These are phyloP conservation scores for Cutaneotrichosporon sp. DNA, from an alignment of 1,284 basidiomycete species.

Conservation along the genomic window DNA sequence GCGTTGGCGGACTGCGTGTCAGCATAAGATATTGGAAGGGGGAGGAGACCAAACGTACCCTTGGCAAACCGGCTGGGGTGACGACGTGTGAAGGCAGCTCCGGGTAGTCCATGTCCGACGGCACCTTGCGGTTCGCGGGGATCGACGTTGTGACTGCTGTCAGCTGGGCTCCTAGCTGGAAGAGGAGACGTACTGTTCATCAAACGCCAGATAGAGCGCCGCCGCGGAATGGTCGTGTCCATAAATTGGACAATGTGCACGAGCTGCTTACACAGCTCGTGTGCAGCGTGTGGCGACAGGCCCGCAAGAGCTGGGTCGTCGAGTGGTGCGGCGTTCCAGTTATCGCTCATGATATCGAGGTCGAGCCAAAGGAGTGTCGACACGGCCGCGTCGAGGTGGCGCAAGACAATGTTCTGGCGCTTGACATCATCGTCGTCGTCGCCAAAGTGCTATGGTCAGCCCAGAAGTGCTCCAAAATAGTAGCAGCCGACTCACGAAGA, in stretches of 20 bases:
- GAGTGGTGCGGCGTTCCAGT: background rate
- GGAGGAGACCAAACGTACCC: background rate
- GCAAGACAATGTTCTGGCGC: conserved; percentile 24
- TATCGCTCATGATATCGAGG: conserved; percentile 20
- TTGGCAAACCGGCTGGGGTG: background rate
- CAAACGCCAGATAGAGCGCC: conserved; percentile 25
- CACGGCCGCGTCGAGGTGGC: conserved; percentile 27
- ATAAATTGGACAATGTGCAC: conserved; percentile 22
- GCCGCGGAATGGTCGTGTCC: conserved; percentile 26
- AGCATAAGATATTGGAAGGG: background rate
- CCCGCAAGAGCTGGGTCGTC: conserved; percentile 17
- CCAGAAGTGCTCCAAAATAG: too few species aligned
- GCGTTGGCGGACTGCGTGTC: background rate
- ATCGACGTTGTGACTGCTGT: background rate
- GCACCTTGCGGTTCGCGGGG: conserved; percentile 11
- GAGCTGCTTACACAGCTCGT: conserved; percentile 25
- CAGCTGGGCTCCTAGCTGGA: background rate
- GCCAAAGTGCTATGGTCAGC: conserved; percentile 28
- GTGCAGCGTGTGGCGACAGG: conserved; percentile 5
- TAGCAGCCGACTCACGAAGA: conserved; percentile 21
- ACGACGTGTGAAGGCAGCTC: conserved; percentile 7
- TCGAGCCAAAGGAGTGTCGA: conserved; percentile 29
- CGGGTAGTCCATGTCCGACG: conserved; percentile 1
- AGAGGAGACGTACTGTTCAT: conserved; percentile 1
- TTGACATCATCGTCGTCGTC: conserved; percentile 13